phyloP scores from a whole-genome alignment of 2,329 filamentous ascomycete genomes.

The Phaeosphaeria sp. region DNA sequence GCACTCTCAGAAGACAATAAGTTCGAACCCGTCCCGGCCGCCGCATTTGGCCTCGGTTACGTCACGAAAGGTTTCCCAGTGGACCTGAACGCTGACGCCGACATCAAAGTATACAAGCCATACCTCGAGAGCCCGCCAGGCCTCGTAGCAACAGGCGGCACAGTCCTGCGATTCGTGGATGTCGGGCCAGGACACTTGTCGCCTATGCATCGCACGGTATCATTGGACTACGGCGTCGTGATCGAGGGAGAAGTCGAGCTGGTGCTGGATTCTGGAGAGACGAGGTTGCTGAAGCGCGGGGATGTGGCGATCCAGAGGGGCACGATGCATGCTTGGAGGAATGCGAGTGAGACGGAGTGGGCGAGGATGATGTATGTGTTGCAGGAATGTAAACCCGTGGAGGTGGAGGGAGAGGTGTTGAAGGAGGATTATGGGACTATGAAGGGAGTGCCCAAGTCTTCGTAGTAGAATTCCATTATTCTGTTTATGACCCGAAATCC shows the following conservation, averaged over 20 bases:
- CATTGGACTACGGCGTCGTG: constrained; percentile 49
- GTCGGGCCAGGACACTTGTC: constrained; percentile 35
- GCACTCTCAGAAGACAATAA: constrained; percentile 29
- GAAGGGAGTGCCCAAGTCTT: constrained; percentile 38
- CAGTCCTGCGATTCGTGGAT: constrained; percentile 52
- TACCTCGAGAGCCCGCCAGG: constrained; percentile 56
- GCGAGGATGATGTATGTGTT: constrained; percentile 42
- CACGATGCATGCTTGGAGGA: constrained; percentile 50
- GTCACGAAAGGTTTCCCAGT: constrained; percentile 57
- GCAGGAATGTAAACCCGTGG: constrained; percentile 35
- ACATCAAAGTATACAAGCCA: constrained; percentile 55
- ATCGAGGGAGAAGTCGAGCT: constrained; percentile 48
- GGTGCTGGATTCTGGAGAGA: constrained; percentile 47
- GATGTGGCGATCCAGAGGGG: constrained; percentile 48
- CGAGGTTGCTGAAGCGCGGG: constrained; percentile 39
- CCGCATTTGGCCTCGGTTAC: constrained; percentile 57
- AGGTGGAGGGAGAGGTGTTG: constrained; percentile 30
- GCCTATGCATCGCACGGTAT: constrained; percentile 50
- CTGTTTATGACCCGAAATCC: too few species aligned
- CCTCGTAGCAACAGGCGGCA: constrained; percentile 55
- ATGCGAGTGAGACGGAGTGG: constrained; percentile 35
- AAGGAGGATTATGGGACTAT: constrained; percentile 40
- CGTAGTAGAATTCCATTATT: constrained; percentile 25
- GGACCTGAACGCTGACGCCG: constrained; percentile 53
- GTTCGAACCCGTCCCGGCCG: constrained; percentile 27